Evolutionary conservation across 169 alveolate species (phyloP).

Genomic region (Sarcocystis neurona): DNA sequence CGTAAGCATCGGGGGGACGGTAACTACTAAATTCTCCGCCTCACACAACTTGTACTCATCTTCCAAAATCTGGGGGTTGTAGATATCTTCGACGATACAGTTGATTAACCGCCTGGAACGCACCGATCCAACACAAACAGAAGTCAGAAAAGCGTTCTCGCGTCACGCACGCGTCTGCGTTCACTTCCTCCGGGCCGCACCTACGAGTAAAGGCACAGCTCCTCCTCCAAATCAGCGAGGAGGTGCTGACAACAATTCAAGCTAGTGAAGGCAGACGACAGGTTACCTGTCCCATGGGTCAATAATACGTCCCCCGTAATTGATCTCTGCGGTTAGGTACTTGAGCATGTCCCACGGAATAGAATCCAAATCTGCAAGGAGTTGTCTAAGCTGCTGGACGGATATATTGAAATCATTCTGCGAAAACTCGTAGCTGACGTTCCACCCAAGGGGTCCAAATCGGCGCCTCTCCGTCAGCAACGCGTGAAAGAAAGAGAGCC

Average conservation of each 20-base stretch:
- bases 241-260: background rate
- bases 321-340: constrained; percentile 93
- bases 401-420: constrained; percentile 94
- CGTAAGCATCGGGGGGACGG: constrained; percentile 76
- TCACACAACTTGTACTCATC: constrained; percentile 82
- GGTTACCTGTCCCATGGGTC: constrained; percentile 92
- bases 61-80: constrained; percentile 83
- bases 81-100: constrained; percentile 82
- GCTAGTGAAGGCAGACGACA: background rate
- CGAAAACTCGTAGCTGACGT: constrained; percentile 94
- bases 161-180: background rate
- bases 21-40: constrained; percentile 83
- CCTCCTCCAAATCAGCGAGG: background rate
- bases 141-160: background rate
- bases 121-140: background rate
- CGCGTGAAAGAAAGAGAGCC: constrained; percentile 93
- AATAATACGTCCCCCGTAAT: constrained; percentile 97
- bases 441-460: constrained; percentile 97
- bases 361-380: constrained; percentile 87
- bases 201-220: background rate
- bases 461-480: constrained; percentile 93
- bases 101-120: constrained; percentile 74
- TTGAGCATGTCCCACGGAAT: constrained; percentile 89
- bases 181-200: background rate
- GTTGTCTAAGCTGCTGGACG: constrained; percentile 87